Conservation (phyloP, 148 eudicot genomes). For the Chenopodium formosanum region DNA sequence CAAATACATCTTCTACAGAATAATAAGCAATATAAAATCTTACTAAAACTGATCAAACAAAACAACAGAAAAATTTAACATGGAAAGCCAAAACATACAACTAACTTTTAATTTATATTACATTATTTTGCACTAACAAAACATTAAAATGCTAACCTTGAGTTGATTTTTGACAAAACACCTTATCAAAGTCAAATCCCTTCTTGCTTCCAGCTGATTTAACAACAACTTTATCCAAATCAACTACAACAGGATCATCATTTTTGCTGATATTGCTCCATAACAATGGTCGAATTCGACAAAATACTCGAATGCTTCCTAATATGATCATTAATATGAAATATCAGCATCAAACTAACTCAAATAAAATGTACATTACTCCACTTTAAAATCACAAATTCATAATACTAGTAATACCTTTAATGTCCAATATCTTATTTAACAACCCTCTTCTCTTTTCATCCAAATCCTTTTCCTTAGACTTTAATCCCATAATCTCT, state of each 20-base stretch:
- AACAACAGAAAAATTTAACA: constrained; percentile 8
- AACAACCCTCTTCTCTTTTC: constrained; percentile 56
- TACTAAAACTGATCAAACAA: constrained; percentile 25
- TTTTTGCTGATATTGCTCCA: constrained; percentile 33
- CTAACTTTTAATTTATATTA: too few relatives aligned
- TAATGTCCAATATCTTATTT: constrained; percentile 61
- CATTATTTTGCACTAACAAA: background rate
- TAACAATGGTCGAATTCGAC: constrained; percentile 53
- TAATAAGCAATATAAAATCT: constrained; percentile 29
- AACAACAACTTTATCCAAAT: constrained; percentile 48
- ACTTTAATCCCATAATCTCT: constrained; percentile 49
- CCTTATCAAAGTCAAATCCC: constrained; percentile 64
- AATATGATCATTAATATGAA: constrained; percentile 6
- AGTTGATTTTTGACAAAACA: constrained; percentile 50
- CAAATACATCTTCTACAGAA: constrained; percentile 65
- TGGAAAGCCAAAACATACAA: background rate
- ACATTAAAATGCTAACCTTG: constrained; percentile 48
- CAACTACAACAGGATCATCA: constrained; percentile 42
- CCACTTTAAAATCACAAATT: background rate
- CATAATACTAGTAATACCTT: constrained; percentile 38
- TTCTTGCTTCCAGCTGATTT: constrained; percentile 60
- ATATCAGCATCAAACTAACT: background rate
- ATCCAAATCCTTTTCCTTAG: constrained; percentile 39
- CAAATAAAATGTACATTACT: background rate
- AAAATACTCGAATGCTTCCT: constrained; percentile 72